phyloP scores from a whole-genome alignment of 2,329 filamentous ascomycete genomes.

The Emergomyces pasteurianus region DNA sequence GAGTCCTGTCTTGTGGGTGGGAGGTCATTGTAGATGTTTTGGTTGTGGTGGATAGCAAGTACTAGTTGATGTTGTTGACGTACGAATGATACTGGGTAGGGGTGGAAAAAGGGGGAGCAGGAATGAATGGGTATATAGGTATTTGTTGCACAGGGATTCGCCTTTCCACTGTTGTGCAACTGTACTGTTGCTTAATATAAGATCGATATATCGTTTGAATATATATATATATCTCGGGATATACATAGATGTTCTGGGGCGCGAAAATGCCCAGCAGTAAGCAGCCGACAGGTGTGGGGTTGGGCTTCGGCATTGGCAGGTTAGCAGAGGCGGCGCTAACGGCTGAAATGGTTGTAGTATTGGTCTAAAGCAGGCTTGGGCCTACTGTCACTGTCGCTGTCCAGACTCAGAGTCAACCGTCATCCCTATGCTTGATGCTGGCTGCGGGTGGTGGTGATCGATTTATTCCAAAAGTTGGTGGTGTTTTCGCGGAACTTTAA shows the following conservation, averaged over 20 bases:
- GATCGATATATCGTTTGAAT: background rate
- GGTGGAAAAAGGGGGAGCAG: background rate
- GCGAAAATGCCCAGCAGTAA: background rate
- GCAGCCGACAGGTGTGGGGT: background rate
- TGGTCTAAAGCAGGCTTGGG: background rate
- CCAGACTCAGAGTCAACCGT: background rate
- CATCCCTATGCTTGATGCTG: background rate
- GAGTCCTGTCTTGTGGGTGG: constrained; percentile 39
- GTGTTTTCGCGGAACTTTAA: too few relatives aligned
- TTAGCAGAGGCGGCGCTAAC: background rate
- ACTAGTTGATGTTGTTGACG: background rate
- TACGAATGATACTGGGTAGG: background rate
- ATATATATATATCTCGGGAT: background rate
- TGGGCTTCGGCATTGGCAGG: background rate
- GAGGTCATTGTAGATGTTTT: constrained; percentile 11
- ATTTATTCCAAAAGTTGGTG: too few relatives aligned
- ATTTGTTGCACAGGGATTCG: background rate
- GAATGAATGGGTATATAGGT: background rate
- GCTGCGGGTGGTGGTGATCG: background rate
- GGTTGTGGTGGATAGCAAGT: background rate
- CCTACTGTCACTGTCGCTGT: background rate
- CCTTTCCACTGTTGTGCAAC: background rate
- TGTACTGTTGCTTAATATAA: background rate
- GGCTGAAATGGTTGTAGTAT: background rate
- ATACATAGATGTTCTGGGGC: background rate